phyloP scores from a whole-genome alignment of 2,329 filamentous ascomycete species.

The Colletotrichum sp. region DNA sequence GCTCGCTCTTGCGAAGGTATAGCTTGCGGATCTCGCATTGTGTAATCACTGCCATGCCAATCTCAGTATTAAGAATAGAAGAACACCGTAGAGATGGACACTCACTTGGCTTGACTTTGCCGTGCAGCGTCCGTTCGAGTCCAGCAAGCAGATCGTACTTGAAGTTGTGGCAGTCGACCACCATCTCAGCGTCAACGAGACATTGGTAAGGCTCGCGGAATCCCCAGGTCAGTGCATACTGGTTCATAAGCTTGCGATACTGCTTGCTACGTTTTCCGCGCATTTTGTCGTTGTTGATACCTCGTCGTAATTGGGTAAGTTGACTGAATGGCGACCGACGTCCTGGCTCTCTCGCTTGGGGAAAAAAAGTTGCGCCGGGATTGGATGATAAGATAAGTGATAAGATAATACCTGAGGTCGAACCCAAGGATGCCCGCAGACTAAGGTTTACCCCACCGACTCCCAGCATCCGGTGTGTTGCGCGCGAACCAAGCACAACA shows the following conservation, averaged over 20 bases:
- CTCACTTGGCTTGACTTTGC: conserved; percentile 80
- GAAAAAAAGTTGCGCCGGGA: background rate
- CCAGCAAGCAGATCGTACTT: conserved; percentile 87
- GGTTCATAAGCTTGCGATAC: conserved; percentile 86
- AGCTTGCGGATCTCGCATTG: conserved; percentile 83
- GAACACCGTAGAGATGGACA: conserved; percentile 13
- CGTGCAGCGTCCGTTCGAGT: conserved; percentile 83
- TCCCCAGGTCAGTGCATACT: conserved; percentile 84
- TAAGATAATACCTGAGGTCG: conserved; percentile 12
- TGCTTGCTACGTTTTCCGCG: conserved; percentile 56
- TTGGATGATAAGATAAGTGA: background rate
- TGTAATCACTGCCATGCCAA: conserved; percentile 65
- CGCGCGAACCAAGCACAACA: background rate
- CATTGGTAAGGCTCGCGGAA: conserved; percentile 97
- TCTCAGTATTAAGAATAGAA: background rate
- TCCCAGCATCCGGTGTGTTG: background rate
- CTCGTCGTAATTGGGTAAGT: background rate
- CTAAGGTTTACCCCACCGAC: conserved; percentile 10
- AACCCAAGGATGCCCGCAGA: background rate
- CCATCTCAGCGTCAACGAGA: conserved; percentile 83
- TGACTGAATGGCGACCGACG: background rate
- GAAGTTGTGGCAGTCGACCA: conserved; percentile 79
- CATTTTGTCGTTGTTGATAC: conserved; percentile 33
- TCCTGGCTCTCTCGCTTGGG: background rate
- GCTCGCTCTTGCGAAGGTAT: conserved; percentile 65